A percentile compares a stretch with the other conserved stretches of the same genome.
These are phyloP conservation scores for Fusarium staphyleae DNA, from an alignment of 2,329 filamentous ascomycete species.

Conservation along the genomic window DNA sequence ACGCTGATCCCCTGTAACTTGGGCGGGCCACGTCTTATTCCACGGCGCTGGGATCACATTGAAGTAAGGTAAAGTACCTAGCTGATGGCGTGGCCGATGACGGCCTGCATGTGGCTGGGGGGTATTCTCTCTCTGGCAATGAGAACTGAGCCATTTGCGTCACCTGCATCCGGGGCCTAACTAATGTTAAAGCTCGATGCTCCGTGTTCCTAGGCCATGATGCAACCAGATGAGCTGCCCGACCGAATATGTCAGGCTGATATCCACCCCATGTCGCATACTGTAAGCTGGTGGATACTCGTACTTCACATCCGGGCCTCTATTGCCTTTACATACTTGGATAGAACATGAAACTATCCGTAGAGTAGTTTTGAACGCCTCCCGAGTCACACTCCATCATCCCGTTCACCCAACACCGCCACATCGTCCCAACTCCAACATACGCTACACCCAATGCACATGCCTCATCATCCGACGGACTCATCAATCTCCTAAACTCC, in stretches of 20 bases:
- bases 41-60: conserved; percentile 22
- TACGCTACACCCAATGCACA: conserved; percentile 5
- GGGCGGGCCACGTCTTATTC: conserved; percentile 20
- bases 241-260: conserved; percentile 8
- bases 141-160: conserved; percentile 28
- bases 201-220: conserved; percentile 15
- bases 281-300: conserved; percentile 6
- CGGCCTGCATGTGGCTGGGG: conserved; percentile 31
- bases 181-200: conserved; percentile 9
- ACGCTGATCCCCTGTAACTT: conserved; percentile 16
- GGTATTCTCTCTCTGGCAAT: conserved; percentile 10
- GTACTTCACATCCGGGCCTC: conserved; percentile 3
- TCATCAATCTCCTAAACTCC: conserved; percentile 25
- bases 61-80: no score
- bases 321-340: no score
- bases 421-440: conserved; percentile 1
- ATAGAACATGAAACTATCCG: background rate
- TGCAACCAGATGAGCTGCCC: conserved; percentile 22
- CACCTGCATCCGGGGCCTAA: conserved; percentile 24
- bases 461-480: conserved; percentile 6
- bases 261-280: no score
- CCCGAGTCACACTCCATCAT: conserved; percentile 10
- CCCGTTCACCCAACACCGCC: background rate
- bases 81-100: conserved; percentile 30
- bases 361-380: background rate